Conservation (phyloP, 192 early-diverging fungal genomes). For the Linnemannia hyalina region DNA sequence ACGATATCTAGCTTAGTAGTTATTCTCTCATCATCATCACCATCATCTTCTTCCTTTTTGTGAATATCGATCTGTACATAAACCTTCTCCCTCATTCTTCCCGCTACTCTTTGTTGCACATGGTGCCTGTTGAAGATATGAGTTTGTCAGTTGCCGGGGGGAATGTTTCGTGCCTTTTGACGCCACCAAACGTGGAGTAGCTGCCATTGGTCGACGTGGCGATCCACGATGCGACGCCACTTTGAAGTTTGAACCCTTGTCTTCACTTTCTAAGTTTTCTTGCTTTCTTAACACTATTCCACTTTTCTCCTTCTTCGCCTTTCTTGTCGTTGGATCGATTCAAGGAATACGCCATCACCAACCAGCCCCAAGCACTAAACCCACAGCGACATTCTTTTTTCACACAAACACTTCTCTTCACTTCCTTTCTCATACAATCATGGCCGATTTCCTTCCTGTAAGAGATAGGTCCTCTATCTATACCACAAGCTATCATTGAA, state of each 20-base stretch:
- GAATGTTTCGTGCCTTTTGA: not conserved
- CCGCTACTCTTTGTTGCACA: not conserved
- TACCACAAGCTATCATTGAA: not conserved
- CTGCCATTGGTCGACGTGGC: not conserved
- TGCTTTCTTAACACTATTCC: not conserved
- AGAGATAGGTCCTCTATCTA: not conserved
- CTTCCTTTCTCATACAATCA: not conserved
- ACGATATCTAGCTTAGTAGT: not conserved
- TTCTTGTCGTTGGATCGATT: not conserved
- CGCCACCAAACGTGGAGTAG: not conserved
- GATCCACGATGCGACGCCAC: not conserved
- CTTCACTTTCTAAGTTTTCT: not conserved
- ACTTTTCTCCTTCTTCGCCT: not conserved
- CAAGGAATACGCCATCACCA: no score
- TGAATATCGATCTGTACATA: constrained; percentile 3
- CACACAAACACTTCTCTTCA: no score
- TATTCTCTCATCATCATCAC: not conserved
- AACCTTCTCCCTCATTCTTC: not conserved
- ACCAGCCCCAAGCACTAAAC: not conserved
- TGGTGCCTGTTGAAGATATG: not conserved
- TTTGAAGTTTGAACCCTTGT: not conserved
- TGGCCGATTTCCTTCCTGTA: constrained; percentile 56
- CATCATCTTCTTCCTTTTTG: not conserved
- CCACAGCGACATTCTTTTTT: constrained; percentile 3
- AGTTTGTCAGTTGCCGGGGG: not conserved